Base-by-base conservation (phyloP, 1,284 basidiomycete genomes). In the Cutaneotrichosporon sp. region DNA sequence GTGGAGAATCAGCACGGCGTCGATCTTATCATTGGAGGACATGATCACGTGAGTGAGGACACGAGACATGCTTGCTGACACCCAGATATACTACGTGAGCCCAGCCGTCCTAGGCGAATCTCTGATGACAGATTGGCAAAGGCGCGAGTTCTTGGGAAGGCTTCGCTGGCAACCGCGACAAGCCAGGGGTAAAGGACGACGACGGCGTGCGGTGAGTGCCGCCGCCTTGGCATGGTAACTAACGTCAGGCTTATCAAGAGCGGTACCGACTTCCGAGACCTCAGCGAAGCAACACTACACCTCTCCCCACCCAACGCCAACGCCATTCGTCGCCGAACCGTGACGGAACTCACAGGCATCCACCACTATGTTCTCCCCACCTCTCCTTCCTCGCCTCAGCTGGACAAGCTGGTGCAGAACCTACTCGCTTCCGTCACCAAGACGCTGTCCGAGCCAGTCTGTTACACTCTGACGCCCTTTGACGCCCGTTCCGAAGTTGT, bases 191-290 rank as follows among this genome's bases (percentile, higher is more conserved):
- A 2, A 85, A 88, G 65, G 78, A 78, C 14, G 91, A 94, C 67
- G 64, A 82, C 2, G 87, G 86, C 4, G 83, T 88, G 39, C 73
- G 85, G 56, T 79, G 85, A 33, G 79, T 60, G 26, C 26, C 7
- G 26, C 26, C 5, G 34, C 4, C 2, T 8, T 26, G 21, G 2
- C 17, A 23, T n/a, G 18, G 14, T 4, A 3, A 10, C 30, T 58
- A 4, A 54, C 43, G 9, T 14, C 48, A 66, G 68, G 9, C 59
- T 92, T n/a, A 73, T 76, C 61, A 96, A 96, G 72, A 90, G 87
- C 59, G 91, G 91, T 5, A 89, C 87, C 5, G 90, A 96, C 73
- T 96, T 96, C 70, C 82, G 88, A 33, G 90, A 94, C 59, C 76
- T 94, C 22, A 88, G 87, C 46, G 85, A 88, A 56, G 77, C 91